A percentile compares a stretch with the other conserved stretches of the same genome.
phyloP scores from a whole-genome alignment of 495 filamentous ascomycete genomes.

The Ramalina intermedia region DNA sequence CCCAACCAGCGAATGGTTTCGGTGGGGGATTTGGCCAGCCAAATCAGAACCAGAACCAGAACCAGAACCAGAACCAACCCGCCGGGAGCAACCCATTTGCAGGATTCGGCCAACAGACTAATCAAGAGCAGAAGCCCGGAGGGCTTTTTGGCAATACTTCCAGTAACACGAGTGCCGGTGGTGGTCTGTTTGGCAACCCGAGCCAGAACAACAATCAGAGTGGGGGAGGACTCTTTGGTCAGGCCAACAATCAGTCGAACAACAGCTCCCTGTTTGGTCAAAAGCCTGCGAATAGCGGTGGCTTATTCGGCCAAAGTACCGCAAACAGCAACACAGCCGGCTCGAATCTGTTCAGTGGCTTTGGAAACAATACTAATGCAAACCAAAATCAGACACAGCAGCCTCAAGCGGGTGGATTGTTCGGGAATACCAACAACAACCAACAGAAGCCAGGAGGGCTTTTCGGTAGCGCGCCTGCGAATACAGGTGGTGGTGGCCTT shows the following conservation, averaged over 20 bases:
- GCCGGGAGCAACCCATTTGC: conserved; percentile 24
- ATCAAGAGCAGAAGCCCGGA: conserved; percentile 31
- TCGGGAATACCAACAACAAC: conserved; percentile 26
- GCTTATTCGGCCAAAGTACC: conserved; percentile 28
- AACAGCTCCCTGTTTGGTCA: conserved; percentile 29
- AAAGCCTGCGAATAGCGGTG: conserved; percentile 15
- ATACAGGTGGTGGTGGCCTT: conserved; percentile 24
- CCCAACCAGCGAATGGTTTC: conserved; percentile 17
- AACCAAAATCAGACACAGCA: conserved; percentile 26
- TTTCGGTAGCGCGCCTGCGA: conserved; percentile 26
- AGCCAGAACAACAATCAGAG: conserved; percentile 25
- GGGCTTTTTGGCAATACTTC: conserved; percentile 35
- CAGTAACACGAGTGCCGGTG: conserved; percentile 6
- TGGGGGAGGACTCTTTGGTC: conserved; percentile 28
- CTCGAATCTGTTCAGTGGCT: conserved; percentile 10
- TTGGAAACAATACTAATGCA: conserved; percentile 19
- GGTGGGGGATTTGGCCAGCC: conserved; percentile 22
- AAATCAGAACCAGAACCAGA: conserved; percentile 23
- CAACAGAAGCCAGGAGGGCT: conserved; percentile 33
- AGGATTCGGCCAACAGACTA: conserved; percentile 32
- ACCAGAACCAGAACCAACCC: conserved; percentile 23
- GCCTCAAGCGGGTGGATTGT: conserved; percentile 26
- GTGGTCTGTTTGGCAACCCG: conserved; percentile 30
- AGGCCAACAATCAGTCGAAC: conserved; percentile 15
- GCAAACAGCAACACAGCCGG: conserved; percentile 12